Conservation (phyloP, 2,329 filamentous ascomycete species). For the Blastomyces percursus region DNA sequence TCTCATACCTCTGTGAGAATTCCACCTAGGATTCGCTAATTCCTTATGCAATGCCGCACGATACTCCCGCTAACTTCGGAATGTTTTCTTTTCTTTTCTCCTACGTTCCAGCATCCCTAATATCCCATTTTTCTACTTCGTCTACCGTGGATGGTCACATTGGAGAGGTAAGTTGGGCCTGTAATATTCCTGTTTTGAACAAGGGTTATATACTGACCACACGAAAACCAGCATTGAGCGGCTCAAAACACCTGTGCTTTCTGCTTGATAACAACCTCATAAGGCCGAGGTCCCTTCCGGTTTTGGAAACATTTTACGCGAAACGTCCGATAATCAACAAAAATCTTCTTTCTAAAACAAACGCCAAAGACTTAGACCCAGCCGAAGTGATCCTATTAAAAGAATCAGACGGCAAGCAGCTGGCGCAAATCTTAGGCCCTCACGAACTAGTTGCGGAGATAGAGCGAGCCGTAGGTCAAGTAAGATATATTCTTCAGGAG, state of each 20-base stretch:
- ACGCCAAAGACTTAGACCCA: conserved; percentile 18
- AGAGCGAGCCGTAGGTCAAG: conserved; percentile 65
- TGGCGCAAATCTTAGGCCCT: conserved; percentile 53
- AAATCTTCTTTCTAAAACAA: conserved; percentile 15
- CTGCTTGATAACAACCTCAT: conserved; percentile 65
- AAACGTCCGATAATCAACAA: conserved; percentile 23
- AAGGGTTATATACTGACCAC: conserved; percentile 14
- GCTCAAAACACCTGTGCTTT: conserved; percentile 75
- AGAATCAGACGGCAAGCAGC: conserved; percentile 42
- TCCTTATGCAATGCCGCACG: not conserved
- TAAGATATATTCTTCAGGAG: conserved; percentile 36
- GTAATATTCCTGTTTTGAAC: conserved; percentile 1
- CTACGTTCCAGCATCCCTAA: conserved; percentile 62
- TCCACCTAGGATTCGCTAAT: not conserved
- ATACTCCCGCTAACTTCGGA: not conserved
- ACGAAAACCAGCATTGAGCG: conserved; percentile 52
- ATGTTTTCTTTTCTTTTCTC: not conserved
- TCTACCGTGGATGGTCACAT: conserved; percentile 81
- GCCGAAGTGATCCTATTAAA: conserved; percentile 37
- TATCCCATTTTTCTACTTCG: conserved; percentile 91
- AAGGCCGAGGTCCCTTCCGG: conserved; percentile 51
- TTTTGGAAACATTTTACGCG: conserved; percentile 65
- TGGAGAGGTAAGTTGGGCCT: conserved; percentile 47
- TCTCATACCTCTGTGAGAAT: conserved; percentile 67
- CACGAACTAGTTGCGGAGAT: conserved; percentile 62